phyloP scores from a whole-genome alignment of 805 yeast species.

The Trichomonascus vanleenenianus region DNA sequence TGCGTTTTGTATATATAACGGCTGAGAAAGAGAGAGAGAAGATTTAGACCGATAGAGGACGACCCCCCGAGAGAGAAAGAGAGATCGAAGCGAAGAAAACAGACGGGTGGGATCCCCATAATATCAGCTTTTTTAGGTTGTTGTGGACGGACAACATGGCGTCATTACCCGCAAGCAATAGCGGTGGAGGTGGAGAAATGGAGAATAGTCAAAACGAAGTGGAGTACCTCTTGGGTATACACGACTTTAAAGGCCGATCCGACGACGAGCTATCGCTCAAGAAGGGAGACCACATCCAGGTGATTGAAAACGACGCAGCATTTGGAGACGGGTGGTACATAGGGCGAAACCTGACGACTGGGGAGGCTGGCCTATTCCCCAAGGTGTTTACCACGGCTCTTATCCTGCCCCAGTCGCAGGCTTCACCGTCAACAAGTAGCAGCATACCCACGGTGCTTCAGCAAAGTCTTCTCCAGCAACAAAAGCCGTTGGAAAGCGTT shows the following conservation, averaged over 20 bases:
- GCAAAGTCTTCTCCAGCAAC: conserved; percentile 1
- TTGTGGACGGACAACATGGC: too few species aligned
- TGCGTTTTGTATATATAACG: too few species aligned
- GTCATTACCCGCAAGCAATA: neutral
- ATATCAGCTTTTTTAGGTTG: too few species aligned
- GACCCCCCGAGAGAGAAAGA: too few species aligned
- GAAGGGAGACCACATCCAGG: conserved; percentile 81
- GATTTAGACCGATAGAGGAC: too few species aligned
- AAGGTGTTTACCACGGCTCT: conserved; percentile 68
- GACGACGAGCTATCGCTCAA: conserved; percentile 81
- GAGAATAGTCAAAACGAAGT: neutral
- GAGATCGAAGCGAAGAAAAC: too few species aligned
- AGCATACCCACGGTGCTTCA: neutral
- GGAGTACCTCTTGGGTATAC: conserved; percentile 36
- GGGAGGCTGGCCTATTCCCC: conserved; percentile 83
- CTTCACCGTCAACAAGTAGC: neutral
- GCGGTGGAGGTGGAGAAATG: neutral
- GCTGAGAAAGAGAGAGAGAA: too few species aligned
- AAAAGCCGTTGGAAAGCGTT: neutral
- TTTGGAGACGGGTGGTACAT: conserved; percentile 97
- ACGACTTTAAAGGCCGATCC: conserved; percentile 77
- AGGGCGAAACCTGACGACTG: conserved; percentile 62
- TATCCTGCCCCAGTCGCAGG: conserved; percentile 8
- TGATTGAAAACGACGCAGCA: conserved; percentile 86
- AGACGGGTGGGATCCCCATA: too few species aligned